Evolutionary conservation across 1,139 yeast species (phyloP), one percentile per base, ranked within the genome.

Genomic region (Protomyces inouyei): DNA sequence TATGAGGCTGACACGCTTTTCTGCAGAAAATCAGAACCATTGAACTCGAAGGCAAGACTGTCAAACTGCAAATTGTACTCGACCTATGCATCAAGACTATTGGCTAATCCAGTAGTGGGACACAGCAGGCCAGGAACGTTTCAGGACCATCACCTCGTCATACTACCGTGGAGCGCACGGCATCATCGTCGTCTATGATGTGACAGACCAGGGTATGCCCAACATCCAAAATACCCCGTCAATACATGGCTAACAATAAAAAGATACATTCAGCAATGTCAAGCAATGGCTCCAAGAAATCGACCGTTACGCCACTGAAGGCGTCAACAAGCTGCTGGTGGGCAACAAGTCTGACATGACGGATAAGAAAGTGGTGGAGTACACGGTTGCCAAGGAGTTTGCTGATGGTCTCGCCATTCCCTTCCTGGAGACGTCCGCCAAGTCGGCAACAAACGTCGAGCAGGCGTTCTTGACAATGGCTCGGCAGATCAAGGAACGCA

Each of bases 91-190:
- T 28, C 32, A 9, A 5, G 32, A 28, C 32, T 3, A 28, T 5
- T 28, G 32, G 32, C 32, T 28, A 28, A 28, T 28, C n/a, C 36
- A 25, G 25, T 61, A 73, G 75, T 93, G 98, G 98, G 98, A 93
- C 76, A 93, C 98, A 64, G 98, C 98, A 8, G 98, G 98, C 52
- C 98, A 93, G 79, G 98, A 93, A 77, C 83, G 98, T 72, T 93
- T 93, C 80, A 85, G 98, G 79, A 93, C 98, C 66, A 93, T 93
- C 79, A 95, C 98, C 10, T 89, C 97, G 14, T 90, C 98, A 12
- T 93, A 95, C 80, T 93, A 93, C 81, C 87, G 98, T 76, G 98
- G 98, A 64, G 97, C 98, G 28, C 98, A 92, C 74, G 98, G 98
- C 68, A 93, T 93, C 76, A 93, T 93, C 73, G 93, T 93, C 72